Base-by-base conservation (phyloP, 371 early-diverging fungal species). In the Rhizopus delemar region DNA sequence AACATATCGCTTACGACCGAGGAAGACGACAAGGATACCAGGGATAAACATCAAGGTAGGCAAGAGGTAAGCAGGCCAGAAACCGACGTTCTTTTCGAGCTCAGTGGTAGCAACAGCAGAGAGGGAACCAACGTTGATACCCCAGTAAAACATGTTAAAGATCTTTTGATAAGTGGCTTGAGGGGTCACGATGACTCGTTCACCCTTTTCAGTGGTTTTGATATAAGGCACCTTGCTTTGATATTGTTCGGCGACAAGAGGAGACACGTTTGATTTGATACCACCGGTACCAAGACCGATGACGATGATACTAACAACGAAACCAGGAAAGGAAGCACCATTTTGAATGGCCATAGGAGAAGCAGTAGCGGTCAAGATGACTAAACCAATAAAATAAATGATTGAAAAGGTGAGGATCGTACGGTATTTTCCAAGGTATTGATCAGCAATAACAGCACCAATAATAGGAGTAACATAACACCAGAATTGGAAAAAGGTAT, bases 371-470 rank as follows among this genome's bases (percentile, higher is more conserved):
- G 88, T 77, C 41, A 91, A 65, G 41, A 91, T 69, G 16, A 83
- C 41, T 12, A 88, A 70, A 56, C 95, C 94, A 32, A 84, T 34
- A 2, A 86, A 62, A 66, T 95, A 94, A 36, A 88, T 53, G 34
- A 71, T 39, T 29, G 82, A 67, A 46, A 93, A 90, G 33, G 86
- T 41, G 22, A 90, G 51, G 29, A 93, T 93, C 12, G 94, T 88
- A 63, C 82, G 81, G 77, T 84, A 93, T 73, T 91, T 91, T 59
- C 95, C 95, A 38, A 90, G 72, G 67, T 84, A 85, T 62, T 84
- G 82, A 79, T 93, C 95, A 46, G 93, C 89, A 48, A 93, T 64
- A 22, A 90, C 63, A 38, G 92, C 94, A 57, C 94, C 92, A 22
- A 93, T 55, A 46, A 93, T 80, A 38, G 93, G 81, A 41, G 90